phyloP scores from a whole-genome alignment of 1,284 basidiomycete species.

The Heterobasidion annosum region DNA sequence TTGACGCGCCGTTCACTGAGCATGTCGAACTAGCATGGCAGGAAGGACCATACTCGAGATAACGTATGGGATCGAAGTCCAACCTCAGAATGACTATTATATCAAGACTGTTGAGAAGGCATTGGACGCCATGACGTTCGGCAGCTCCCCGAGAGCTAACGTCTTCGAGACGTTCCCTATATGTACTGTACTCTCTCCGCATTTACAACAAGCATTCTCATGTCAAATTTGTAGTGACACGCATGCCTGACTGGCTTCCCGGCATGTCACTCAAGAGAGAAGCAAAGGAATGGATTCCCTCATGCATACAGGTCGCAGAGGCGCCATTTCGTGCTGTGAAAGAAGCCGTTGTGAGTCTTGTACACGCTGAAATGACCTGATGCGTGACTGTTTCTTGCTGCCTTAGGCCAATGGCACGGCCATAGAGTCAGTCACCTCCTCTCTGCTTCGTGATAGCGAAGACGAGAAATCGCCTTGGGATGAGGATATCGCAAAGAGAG shows the following conservation, averaged over 20 bases:
- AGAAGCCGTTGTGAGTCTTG: constrained; percentile 6
- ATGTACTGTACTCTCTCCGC: neutral
- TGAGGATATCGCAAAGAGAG: neutral
- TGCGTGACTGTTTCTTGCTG: neutral
- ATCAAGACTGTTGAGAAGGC: constrained; percentile 15
- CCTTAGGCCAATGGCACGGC: neutral
- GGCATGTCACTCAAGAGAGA: constrained; percentile 14
- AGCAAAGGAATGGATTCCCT: constrained; percentile 5
- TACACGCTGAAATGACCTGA: neutral
- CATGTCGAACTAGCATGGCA: constrained; percentile 8
- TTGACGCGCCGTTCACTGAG: constrained; percentile 1
- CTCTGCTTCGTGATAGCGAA: neutral
- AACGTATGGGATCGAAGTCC: constrained; percentile 17
- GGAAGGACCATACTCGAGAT: constrained; percentile 15
- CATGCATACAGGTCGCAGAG: constrained; percentile 7
- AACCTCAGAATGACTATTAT: constrained; percentile 14
- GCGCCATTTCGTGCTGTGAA: constrained; percentile 9
- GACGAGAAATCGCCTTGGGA: neutral
- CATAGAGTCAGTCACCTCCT: neutral
- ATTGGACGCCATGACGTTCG: constrained; percentile 9
- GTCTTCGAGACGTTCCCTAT: constrained; percentile 12
- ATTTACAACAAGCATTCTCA: neutral
- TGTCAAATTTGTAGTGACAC: constrained; percentile 5
- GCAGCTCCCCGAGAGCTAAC: constrained; percentile 4
- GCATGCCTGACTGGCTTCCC: constrained; percentile 14